These are phyloP conservation scores for Hypoxylon sp. DNA, from an alignment of 2,329 filamentous ascomycete genomes.

Conservation along the genomic window DNA sequence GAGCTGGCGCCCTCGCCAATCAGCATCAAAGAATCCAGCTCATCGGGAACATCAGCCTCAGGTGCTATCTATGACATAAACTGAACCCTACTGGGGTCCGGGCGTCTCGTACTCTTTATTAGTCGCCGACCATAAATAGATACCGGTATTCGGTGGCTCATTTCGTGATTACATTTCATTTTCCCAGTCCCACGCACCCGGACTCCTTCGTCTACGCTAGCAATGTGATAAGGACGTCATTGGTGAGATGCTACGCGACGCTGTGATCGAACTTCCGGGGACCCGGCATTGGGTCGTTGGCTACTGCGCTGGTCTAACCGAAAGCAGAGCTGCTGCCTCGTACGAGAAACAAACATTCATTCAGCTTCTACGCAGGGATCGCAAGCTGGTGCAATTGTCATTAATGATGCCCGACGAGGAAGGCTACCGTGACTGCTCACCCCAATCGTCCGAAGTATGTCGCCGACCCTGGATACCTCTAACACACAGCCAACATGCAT, in stretches of 20 bases:
- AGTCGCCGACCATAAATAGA: conserved; percentile 40
- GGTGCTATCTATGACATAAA: conserved; percentile 13
- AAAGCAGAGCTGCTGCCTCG: conserved; percentile 21
- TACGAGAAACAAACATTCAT: conserved; percentile 27
- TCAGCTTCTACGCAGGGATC: conserved; percentile 17
- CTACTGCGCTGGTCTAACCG: conserved; percentile 23
- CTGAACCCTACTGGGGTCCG: not conserved
- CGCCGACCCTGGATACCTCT: no score
- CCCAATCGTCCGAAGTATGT: not conserved
- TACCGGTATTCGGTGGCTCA: conserved; percentile 6
- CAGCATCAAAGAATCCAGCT: conserved; percentile 19
- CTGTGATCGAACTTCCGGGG: conserved; percentile 12
- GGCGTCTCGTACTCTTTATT: conserved; percentile 20
- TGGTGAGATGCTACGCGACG: conserved; percentile 4
- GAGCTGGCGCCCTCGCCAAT: conserved; percentile 14
- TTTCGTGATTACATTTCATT: conserved; percentile 17
- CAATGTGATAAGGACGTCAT: conserved; percentile 29
- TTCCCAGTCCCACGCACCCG: conserved; percentile 31
- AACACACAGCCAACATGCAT: not conserved
- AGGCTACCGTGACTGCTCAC: not conserved
- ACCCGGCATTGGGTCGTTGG: conserved; percentile 22
- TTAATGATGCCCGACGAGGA: conserved; percentile 3
- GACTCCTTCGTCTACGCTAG: conserved; percentile 8
- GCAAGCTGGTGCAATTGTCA: conserved; percentile 12
- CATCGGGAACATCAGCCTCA: conserved; percentile 21